Percentiles rank a stretch among this genome's conserved stretches.
These are phyloP conservation scores for Cordyceps cateniannulata DNA, from an alignment of 2,329 filamentous ascomycete species.

Conservation along the genomic window DNA sequence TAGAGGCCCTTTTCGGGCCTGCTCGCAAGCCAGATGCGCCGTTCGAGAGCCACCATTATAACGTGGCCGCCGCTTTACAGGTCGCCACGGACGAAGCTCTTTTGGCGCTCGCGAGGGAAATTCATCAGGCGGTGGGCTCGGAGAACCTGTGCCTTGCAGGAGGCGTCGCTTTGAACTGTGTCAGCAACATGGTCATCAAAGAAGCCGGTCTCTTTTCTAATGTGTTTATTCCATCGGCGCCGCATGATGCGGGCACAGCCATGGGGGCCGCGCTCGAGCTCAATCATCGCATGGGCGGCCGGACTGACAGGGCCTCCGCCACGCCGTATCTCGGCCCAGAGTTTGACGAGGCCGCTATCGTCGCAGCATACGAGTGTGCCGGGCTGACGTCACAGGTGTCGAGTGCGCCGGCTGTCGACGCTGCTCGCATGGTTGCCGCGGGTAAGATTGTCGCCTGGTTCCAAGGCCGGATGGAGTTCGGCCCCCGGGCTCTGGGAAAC, in stretches of 20 bases:
- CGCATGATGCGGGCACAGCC: constrained; percentile 1
- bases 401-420: neutral
- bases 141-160: constrained; percentile 5
- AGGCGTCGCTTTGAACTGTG: constrained; percentile 5
- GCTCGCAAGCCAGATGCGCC: neutral
- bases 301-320: neutral
- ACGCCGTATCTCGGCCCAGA: constrained; percentile 7
- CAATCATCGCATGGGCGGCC: constrained; percentile 1
- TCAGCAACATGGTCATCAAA: constrained; percentile 3
- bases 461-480: constrained; percentile 6
- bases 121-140: neutral
- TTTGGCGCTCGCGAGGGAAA: neutral
- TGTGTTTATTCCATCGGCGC: neutral
- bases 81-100: constrained; percentile 4
- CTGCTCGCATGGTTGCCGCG: constrained; percentile 3
- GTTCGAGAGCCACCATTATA: constrained; percentile 1
- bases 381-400: neutral
- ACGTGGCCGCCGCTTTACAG: constrained; percentile 4
- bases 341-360: neutral
- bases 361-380: neutral
- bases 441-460: constrained; percentile 8
- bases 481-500: neutral
- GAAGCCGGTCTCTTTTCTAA: constrained; percentile 3
- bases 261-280: constrained; percentile 4
- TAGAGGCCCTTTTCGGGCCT: constrained; percentile 4